Evolutionary conservation across 805 yeast genomes (phyloP).

Genomic region (Candida jianshihensis): DNA sequence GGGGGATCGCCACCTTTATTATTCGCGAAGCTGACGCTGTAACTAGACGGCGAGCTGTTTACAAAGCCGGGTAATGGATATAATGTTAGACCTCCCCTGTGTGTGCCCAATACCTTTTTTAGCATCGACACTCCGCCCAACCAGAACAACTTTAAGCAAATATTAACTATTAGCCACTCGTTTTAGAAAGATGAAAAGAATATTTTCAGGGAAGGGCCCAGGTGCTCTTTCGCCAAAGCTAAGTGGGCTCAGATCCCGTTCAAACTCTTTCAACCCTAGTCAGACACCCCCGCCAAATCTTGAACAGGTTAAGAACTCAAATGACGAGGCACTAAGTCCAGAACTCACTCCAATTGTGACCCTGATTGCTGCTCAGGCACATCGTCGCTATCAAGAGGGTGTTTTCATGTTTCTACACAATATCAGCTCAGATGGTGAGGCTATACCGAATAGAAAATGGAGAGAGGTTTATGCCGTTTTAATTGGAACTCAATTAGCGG

Average conservation of each 20-base stretch:
- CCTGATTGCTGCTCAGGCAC: conserved; percentile 63
- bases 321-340: conserved; percentile 22
- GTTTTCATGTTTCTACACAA: conserved; percentile 68
- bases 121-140: too few relatives aligned
- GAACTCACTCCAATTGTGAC: conserved; percentile 64
- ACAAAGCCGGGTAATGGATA: too few relatives aligned
- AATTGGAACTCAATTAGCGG: conserved; percentile 84
- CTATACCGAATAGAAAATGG: conserved; percentile 76
- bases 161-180: too few relatives aligned
- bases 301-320: neutral
- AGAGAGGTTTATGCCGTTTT: conserved; percentile 87
- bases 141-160: too few relatives aligned
- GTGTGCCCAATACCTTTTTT: too few relatives aligned
- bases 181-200: conserved; percentile 13
- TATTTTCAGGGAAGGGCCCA: conserved; percentile 18
- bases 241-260: conserved; percentile 11
- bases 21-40: too few relatives aligned
- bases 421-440: conserved; percentile 77
- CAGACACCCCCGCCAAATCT: conserved; percentile 1
- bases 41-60: too few relatives aligned
- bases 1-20: too few relatives aligned
- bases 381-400: conserved; percentile 71
- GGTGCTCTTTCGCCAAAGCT: conserved; percentile 13
- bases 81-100: too few relatives aligned
- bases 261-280: conserved; percentile 10